Conservation (phyloP, 2,329 filamentous ascomycete genomes). For the Fusarium chuoi region DNA sequence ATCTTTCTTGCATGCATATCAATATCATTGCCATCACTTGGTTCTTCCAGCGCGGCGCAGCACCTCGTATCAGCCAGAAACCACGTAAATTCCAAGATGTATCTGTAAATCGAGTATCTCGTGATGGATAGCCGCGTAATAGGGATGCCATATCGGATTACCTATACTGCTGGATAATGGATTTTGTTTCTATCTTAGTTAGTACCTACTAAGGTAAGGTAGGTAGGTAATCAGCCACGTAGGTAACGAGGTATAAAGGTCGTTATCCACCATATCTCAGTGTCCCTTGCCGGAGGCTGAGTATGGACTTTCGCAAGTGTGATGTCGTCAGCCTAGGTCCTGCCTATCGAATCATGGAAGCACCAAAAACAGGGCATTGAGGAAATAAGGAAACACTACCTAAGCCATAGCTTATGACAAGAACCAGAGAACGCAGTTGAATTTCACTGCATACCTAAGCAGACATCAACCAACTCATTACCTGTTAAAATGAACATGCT, state of each 20-base stretch:
- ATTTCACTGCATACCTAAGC: too few species aligned
- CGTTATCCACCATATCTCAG: background rate
- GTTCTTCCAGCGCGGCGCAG: slow-evolving; percentile 20
- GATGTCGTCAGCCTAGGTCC: background rate
- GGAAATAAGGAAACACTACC: background rate
- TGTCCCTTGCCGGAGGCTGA: background rate
- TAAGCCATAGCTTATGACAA: background rate
- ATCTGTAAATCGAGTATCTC: background rate
- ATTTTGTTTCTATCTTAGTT: too few species aligned
- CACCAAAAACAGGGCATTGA: background rate
- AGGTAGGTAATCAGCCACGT: background rate
- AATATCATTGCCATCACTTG: background rate
- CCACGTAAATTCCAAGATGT: background rate
- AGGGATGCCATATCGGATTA: background rate
- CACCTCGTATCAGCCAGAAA: slow-evolving; percentile 15
- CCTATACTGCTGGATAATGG: background rate
- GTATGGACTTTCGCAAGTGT: background rate
- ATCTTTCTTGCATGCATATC: background rate
- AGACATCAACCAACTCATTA: background rate
- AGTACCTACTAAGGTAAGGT: too few species aligned
- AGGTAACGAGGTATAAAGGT: background rate
- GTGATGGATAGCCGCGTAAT: slow-evolving; percentile 12
- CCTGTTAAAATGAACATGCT: background rate
- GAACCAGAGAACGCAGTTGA: background rate
- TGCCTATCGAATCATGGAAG: background rate